These are phyloP conservation scores for Baorangia bicolor DNA, from an alignment of 768 basidiomycete genomes.

Conservation along the genomic window DNA sequence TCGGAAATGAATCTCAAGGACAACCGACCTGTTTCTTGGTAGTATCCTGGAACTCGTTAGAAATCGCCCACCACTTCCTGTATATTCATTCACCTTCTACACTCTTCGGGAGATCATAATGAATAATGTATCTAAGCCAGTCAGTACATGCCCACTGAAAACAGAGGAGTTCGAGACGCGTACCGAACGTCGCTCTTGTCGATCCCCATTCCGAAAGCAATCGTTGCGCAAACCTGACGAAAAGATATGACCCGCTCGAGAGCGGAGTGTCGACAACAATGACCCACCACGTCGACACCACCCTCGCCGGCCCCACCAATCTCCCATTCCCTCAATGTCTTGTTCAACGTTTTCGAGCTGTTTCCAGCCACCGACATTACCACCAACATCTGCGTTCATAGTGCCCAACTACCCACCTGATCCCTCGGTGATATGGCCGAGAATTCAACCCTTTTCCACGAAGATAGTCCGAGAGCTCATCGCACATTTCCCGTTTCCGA, in stretches of 20 bases:
- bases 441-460: constrained; percentile 64
- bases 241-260: not conserved
- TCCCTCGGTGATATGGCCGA: constrained; percentile 72
- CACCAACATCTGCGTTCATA: not conserved
- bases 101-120: constrained; percentile 80
- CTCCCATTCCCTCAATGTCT: constrained; percentile 59
- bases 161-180: not conserved
- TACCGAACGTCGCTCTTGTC: constrained; percentile 79
- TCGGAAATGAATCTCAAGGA: not conserved
- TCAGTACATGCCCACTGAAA: not conserved
- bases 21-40: constrained; percentile 76
- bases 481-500: constrained; percentile 62
- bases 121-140: constrained; percentile 62
- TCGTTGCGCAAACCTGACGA: constrained; percentile 69
- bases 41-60: constrained; percentile 55
- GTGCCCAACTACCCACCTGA: constrained; percentile 41
- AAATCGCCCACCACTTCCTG: not conserved
- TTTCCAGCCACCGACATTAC: not conserved
- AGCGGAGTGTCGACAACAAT: not conserved
- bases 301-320: constrained; percentile 49
- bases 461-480: constrained; percentile 65
- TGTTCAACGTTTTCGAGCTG: constrained; percentile 51
- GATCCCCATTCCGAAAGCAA: constrained; percentile 87
- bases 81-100: constrained; percentile 59
- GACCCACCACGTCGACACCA: constrained; percentile 62